Evolutionary conservation across 352 stramenopile genomes (phyloP), one percentile per base, ranked within the genome.

Genomic region (Elongisporangium undulatum): DNA sequence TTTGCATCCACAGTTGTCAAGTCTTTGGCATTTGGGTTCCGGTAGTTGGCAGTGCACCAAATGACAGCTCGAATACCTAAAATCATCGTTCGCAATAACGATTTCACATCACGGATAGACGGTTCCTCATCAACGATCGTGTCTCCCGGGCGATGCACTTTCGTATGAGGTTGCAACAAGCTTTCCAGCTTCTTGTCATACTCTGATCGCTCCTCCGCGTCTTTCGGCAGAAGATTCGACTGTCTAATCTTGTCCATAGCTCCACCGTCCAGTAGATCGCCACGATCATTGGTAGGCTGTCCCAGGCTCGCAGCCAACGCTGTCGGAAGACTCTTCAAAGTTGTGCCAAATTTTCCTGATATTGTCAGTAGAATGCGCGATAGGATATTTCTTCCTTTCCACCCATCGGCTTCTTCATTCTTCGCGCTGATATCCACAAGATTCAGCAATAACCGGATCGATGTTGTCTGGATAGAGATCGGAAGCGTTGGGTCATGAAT

Each of bases 11-110:
- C 88, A 0, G 77, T 90, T 16, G 83, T 92, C 53, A 95, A 52
- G 66, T 96, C 64, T 68, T 94, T 87, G 45, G 81, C 87, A 17
- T 93, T 74, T n/a, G 87, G 85, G 59, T 95, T 95, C 21, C 87
- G 82, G 61, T 96, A 96, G 72, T 97, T 97, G 38, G 85, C 87
- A 13, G 98, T 98, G 72, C 97, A 99, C 91, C 94, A 99, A 54
- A 99, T 97, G 5, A 99, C 80, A 10, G 94, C 98, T 58, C 98
- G 98, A 45, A 99, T 92, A 15, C 97, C 97, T n/a, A 98, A 69
- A 52, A 99, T 97, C 82, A 99, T 99, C 12, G 96, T 98, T 21
- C 94, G 85, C 45, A 99, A 57, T 23, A 99, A 80, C 17, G 80
- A 91, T 66, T 98, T 98, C 34, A 98, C 75, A 58, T 99, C 94